Evolutionary conservation across 495 filamentous ascomycete genomes (phyloP), one percentile per base, ranked within the genome.

Genomic region (Penicillium paxilli): DNA sequence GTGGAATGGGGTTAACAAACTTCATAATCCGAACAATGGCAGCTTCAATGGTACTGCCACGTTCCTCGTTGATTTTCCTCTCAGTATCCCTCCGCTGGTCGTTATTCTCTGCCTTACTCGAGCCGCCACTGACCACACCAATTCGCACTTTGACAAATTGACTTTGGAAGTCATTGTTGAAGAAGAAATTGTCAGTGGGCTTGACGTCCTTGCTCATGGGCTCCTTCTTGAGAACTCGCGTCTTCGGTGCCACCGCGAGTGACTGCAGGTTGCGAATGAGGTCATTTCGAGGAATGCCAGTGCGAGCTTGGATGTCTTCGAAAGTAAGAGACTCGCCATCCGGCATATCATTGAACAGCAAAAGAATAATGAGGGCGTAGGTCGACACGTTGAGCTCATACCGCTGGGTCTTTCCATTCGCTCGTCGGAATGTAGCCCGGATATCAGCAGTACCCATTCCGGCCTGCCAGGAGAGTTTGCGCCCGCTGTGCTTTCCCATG

Each of bases 21-120:
- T 96, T 96, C 92, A 97, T 97, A 64, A 93, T 95, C 14, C 92
- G 78, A 32, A 99, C 95, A 51, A 99, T 75, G 5, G 91, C 91
- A 33, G 94, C 92, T 64, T 98, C 94, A 45, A 96, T 88, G 17
- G 84, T 80, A 38, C 86, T 85, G 10, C 79, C 84, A 17, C 94
- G 79, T 32, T 87, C 87, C 52, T 93, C 86, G 49, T 91, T 85
- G 61, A 92, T 92, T 65, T 90, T 92, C 62, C 88, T 85, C 68
- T 96, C 90, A 2, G 94, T 98, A 56, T 92, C 86, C 60, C 86
- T 86, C 5, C 92, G 77, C 74, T 98, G 94, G 11, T 88, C 83
- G 22, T 87, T 82, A 46, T 80, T 88, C 68, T 99, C 94, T 0
- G 95, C 91, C 58, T 88, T 93, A 64, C 90, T 96, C 22, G 80